Base-by-base conservation (phyloP, 106 monocot species). In the Acorus gramineus region DNA sequence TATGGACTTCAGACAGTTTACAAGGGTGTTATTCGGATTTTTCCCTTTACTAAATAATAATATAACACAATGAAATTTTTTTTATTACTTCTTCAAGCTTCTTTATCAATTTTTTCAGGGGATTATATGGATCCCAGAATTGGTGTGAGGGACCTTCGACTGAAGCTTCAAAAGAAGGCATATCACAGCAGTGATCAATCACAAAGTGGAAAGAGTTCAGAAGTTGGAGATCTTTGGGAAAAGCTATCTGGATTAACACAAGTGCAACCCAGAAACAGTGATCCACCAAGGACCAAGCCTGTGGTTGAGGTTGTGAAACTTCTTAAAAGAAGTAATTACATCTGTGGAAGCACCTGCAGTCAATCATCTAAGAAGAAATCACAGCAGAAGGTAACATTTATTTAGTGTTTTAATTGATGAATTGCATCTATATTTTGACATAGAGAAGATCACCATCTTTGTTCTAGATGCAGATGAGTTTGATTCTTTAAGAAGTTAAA, bases 171-270 rank as follows among this genome's bases (percentile, higher is more conserved):
- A 62, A 82, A 59, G 70, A 82, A 76, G 59, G 47, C 48, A 63
- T 59, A 70, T 49, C 81, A 82, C 28, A 28, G 28, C 28, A 28
- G 28, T 28, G 28, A 28, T 8, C 79, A 72, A 49, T 56, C 14
- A 65, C 70, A 77, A 56, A 63, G 71, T 53, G 59, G 76, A 11
- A 84, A 63, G 59, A 78, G 42, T n/a, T 68, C 90, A 49, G 74
- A 69, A 49, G 77, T 84, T 2, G 54, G 53, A 12, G 92, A 87
- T 82, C 79, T 92, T 62, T 84, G 87, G 46, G 81, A 92, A 72
- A 87, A 80, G 68, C 71, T 92, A 43, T 92, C 92, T 71, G 87
- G 92, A 11, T 55, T 42, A 4, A 74, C 80, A 75, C 77, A 77
- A 13, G 46, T 75, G 14, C 82, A 72, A 2, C 66, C 63, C 7